Conservation (phyloP, 1,139 yeast species). For the Suhomyces taliae region DNA sequence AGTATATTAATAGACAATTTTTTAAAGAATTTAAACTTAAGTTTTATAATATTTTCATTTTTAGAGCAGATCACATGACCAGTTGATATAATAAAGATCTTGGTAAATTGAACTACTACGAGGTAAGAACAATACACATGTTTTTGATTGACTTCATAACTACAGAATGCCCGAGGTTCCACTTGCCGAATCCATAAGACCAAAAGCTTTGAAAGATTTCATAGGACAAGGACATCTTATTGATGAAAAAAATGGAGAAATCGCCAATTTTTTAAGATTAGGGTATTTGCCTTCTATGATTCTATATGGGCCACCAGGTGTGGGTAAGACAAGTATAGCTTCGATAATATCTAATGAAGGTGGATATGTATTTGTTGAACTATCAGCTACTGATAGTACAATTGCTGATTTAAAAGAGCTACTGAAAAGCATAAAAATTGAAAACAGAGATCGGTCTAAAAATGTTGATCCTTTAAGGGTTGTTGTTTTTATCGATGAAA, state of each 20-base stretch:
- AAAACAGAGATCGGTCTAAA: conserved; percentile 23
- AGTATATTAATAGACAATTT: not conserved
- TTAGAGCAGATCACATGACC: too few species aligned
- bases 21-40: too few species aligned
- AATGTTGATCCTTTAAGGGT: conserved; percentile 22
- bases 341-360: conserved; percentile 34
- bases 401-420: conserved; percentile 30
- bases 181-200: conserved; percentile 29
- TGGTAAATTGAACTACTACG: not conserved
- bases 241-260: conserved; percentile 27
- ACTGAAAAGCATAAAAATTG: conserved; percentile 23
- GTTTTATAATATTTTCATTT: too few species aligned
- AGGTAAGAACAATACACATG: not conserved
- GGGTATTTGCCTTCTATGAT: conserved; percentile 48
- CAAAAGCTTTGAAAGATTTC: conserved; percentile 26
- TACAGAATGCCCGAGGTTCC: conserved; percentile 12
- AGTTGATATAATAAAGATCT: too few species aligned
- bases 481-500: conserved; percentile 45
- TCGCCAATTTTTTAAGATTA: conserved; percentile 33
- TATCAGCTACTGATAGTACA: conserved; percentile 43
- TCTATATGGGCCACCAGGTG: conserved; percentile 47
- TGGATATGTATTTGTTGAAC: conserved; percentile 37
- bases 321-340: conserved; percentile 49
- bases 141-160: not conserved
- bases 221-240: conserved; percentile 44